Evolutionary conservation across 2,329 filamentous ascomycete genomes (phyloP).

Genomic region (Aureobasidium uvarum): DNA sequence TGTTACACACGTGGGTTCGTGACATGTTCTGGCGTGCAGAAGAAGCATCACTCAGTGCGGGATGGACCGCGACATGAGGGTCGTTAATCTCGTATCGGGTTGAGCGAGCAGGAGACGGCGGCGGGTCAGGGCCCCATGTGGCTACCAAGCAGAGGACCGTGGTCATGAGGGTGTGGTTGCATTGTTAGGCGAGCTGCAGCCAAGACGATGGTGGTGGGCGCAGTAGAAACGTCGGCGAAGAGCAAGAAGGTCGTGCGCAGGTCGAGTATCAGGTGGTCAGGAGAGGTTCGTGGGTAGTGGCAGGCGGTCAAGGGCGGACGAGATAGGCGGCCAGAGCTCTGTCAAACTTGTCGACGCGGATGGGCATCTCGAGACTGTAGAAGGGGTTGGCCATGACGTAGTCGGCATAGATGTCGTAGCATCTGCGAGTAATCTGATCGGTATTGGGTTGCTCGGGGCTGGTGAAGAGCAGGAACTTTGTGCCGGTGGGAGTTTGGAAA

Average conservation of each 20-base stretch:
- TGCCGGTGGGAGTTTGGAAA: constrained; percentile 91
- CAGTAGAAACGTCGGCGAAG: not conserved
- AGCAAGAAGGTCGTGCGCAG: not conserved
- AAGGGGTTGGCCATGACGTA: constrained; percentile 99
- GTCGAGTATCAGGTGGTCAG: not conserved
- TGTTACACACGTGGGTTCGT: constrained; percentile 4
- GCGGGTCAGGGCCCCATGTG: not conserved
- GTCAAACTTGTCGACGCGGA: constrained; percentile 94
- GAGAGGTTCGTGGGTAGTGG: not conserved
- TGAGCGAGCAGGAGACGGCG: not conserved
- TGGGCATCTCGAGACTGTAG: constrained; percentile 96
- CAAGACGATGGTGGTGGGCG: not conserved
- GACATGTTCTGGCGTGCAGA: constrained; percentile 13
- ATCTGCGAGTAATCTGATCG: constrained; percentile 74
- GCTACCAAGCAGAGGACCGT: not conserved
- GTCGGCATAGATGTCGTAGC: constrained; percentile 94
- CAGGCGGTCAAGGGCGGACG: constrained; percentile 34
- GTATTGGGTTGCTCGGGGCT: constrained; percentile 85
- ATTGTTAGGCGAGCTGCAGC: constrained; percentile 1
- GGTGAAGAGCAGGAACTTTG: constrained; percentile 94
- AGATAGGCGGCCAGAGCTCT: constrained; percentile 51
- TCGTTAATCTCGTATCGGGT: constrained; percentile 6
- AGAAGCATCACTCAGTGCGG: not conserved
- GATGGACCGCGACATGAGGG: constrained; percentile 1
- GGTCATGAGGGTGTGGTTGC: not conserved